A percentile compares a stretch with the other conserved stretches of the same genome.
These are phyloP conservation scores for Pisolithus thermaeus DNA, from an alignment of 1,284 basidiomycete genomes.

Conservation along the genomic window DNA sequence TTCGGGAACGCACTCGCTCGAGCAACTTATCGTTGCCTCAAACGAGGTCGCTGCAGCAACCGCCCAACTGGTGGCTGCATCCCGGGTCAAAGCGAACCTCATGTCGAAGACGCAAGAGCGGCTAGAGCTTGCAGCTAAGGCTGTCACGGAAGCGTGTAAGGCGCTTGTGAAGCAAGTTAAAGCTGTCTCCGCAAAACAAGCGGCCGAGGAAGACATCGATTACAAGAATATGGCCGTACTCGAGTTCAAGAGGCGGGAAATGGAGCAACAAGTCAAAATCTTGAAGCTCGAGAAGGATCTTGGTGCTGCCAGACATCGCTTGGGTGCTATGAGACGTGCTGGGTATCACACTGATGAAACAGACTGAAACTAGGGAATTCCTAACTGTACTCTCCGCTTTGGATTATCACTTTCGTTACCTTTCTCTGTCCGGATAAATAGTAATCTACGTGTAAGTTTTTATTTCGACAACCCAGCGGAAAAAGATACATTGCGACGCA, in stretches of 20 bases:
- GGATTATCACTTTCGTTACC: not conserved
- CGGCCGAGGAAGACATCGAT: constrained; percentile 69
- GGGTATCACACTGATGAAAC: constrained; percentile 84
- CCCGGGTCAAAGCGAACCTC: constrained; percentile 95
- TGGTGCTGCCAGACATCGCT: constrained; percentile 76
- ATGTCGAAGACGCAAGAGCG: constrained; percentile 99
- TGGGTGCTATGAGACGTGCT: constrained; percentile 88
- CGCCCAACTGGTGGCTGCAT: constrained; percentile 97
- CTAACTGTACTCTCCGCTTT: not conserved
- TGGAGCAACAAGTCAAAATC: constrained; percentile 99
- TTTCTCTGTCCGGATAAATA: not conserved
- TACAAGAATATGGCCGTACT: constrained; percentile 90
- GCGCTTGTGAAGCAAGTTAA: constrained; percentile 97
- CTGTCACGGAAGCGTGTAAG: constrained; percentile 98
- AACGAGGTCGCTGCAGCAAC: constrained; percentile 98
- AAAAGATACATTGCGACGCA: not conserved
- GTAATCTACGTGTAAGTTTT: constrained; percentile 23
- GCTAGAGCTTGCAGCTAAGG: constrained; percentile 94
- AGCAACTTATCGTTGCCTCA: constrained; percentile 98
- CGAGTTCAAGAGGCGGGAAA: constrained; percentile 96
- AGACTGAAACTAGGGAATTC: constrained; percentile 35
- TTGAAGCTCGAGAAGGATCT: constrained; percentile 96
- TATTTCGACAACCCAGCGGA: not conserved
- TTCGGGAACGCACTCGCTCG: constrained; percentile 92
- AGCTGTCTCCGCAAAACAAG: constrained; percentile 83